A percentile compares a stretch with the other conserved stretches of the same genome.
These are phyloP conservation scores for Plasmodium cynomolgi DNA, from an alignment of 169 alveolate species.

Conservation along the genomic window DNA sequence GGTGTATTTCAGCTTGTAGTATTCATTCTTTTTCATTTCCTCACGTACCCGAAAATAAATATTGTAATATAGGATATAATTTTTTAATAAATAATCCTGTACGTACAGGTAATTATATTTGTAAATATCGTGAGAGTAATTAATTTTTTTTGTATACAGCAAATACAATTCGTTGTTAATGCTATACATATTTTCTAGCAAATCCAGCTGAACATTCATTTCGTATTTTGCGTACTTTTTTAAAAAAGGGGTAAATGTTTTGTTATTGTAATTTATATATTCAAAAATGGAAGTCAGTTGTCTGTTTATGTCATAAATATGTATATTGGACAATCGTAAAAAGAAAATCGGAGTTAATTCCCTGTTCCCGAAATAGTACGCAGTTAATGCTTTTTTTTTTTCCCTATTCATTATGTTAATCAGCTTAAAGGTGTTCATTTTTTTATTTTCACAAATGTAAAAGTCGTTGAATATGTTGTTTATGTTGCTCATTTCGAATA, in stretches of 20 bases:
- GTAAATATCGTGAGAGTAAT: constrained; percentile 62
- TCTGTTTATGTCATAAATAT: constrained; percentile 67
- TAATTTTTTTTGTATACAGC: constrained; percentile 68
- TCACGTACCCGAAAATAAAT: constrained; percentile 63
- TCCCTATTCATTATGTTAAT: constrained; percentile 61
- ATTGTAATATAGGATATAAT: constrained; percentile 70
- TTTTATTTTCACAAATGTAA: constrained; percentile 75
- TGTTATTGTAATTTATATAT: constrained; percentile 70
- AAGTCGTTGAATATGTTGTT: constrained; percentile 54
- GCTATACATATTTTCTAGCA: constrained; percentile 66
- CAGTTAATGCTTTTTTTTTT: constrained; percentile 34
- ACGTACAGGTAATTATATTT: constrained; percentile 73
- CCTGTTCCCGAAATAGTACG: constrained; percentile 48
- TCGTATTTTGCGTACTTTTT: constrained; percentile 17
- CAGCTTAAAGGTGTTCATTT: constrained; percentile 43
- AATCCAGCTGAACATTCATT: constrained; percentile 71
- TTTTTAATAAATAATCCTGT: constrained; percentile 50
- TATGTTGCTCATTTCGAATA: constrained; percentile 65
- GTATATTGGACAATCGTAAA: constrained; percentile 56
- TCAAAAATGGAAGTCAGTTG: constrained; percentile 63
- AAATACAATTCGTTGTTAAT: constrained; percentile 71
- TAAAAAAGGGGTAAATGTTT: constrained; percentile 72
- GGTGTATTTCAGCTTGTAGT: constrained; percentile 64
- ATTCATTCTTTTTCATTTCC: constrained; percentile 49
- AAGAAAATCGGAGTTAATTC: constrained; percentile 60